phyloP scores from a whole-genome alignment of 2,329 filamentous ascomycete species.

The Fusarium heterosporum region DNA sequence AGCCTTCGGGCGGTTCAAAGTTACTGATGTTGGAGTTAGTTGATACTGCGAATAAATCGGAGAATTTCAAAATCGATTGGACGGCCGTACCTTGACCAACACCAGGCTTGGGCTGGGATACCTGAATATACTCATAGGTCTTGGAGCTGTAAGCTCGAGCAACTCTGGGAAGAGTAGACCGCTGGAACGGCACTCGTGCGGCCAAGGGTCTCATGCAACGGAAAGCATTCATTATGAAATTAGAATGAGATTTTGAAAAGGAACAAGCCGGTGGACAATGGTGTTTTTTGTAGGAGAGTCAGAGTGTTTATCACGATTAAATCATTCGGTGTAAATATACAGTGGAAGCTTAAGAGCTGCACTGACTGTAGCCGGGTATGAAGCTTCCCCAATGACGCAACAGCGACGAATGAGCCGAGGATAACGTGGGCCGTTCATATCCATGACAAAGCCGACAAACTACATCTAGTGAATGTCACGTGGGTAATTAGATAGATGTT shows the following conservation, averaged over 20 bases:
- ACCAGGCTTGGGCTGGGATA: conserved; percentile 85
- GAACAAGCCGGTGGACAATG: conserved; percentile 7
- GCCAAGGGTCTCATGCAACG: conserved; percentile 71
- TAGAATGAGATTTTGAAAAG: background rate
- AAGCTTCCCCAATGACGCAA: conserved; percentile 46
- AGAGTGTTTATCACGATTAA: background rate
- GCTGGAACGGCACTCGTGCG: conserved; percentile 60
- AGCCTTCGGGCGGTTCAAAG: conserved; percentile 92
- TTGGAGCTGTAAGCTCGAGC: conserved; percentile 65
- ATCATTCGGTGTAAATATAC: background rate
- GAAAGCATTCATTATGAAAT: conserved; percentile 62
- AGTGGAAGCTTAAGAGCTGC: conserved; percentile 17
- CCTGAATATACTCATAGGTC: conserved; percentile 83
- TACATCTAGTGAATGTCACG: conserved; percentile 30
- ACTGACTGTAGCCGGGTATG: conserved; percentile 23
- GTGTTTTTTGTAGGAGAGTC: background rate
- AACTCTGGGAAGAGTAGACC: conserved; percentile 67
- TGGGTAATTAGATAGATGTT: conserved; percentile 2
- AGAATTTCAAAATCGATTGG: background rate
- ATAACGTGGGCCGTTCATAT: conserved; percentile 39
- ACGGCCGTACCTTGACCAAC: conserved; percentile 81
- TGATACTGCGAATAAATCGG: background rate
- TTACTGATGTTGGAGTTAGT: conserved; percentile 68
- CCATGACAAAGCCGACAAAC: conserved; percentile 39
- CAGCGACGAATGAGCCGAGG: conserved; percentile 46